These are phyloP conservation scores for Noccaea bulbosa DNA, from an alignment of 345 rosid genomes.

Conservation along the genomic window DNA sequence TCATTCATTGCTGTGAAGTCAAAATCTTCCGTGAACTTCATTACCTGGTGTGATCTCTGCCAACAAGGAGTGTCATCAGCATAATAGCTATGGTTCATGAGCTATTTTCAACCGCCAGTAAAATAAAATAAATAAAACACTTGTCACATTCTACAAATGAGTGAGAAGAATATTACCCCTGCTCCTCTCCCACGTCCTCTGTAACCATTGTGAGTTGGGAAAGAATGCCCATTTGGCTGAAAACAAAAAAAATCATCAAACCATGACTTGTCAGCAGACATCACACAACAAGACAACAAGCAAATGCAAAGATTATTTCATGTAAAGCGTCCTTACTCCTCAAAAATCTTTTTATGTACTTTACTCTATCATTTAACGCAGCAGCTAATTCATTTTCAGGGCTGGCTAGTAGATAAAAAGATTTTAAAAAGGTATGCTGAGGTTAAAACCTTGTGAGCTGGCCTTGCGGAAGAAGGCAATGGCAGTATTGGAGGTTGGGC, in stretches of 20 bases:
- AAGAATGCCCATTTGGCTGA: slow-evolving; percentile 73
- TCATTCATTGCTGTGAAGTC: slow-evolving; percentile 94
- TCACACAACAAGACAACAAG: slow-evolving; percentile 8
- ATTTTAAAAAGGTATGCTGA: background rate
- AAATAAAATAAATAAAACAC: background rate
- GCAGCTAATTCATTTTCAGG: background rate
- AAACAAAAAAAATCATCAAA: slow-evolving; percentile 25
- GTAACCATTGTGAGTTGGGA: slow-evolving; percentile 57
- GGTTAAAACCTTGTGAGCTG: slow-evolving; percentile 46
- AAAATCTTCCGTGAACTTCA: slow-evolving; percentile 87
- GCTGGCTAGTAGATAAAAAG: background rate
- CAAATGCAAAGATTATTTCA: slow-evolving; percentile 17
- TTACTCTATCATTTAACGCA: too few relatives aligned
- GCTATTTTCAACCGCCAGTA: background rate
- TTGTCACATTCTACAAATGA: slow-evolving; percentile 15
- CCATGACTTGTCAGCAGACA: slow-evolving; percentile 15
- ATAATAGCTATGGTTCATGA: background rate
- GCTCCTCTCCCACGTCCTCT: slow-evolving; percentile 79
- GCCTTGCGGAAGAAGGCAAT: slow-evolving; percentile 66
- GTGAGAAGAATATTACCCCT: slow-evolving; percentile 59
- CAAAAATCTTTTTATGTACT: background rate
- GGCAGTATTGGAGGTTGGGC: slow-evolving; percentile 86
- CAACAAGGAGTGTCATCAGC: slow-evolving; percentile 21
- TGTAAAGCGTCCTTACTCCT: background rate
- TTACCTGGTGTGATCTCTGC: slow-evolving; percentile 56